These are phyloP conservation scores for Torulaspora globosa DNA, from an alignment of 1,139 yeast species.

Conservation along the genomic window DNA sequence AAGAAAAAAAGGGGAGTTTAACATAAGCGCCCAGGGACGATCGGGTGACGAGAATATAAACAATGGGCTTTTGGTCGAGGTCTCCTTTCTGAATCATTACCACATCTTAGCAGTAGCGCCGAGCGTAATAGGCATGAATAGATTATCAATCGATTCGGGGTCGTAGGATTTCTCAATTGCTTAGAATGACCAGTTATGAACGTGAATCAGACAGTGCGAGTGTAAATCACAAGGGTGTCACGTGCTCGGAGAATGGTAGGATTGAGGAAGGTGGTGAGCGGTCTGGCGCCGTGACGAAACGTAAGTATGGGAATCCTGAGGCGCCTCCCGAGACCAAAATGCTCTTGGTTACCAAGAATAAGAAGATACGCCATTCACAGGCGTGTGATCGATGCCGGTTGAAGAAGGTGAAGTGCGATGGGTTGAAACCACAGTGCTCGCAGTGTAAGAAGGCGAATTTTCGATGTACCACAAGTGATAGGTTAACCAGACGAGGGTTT, in stretches of 20 bases:
- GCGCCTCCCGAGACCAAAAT: conserved; percentile 13
- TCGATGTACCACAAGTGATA: conserved; percentile 68
- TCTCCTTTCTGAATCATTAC: no score
- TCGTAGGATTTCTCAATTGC: not conserved
- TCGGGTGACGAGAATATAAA: not conserved
- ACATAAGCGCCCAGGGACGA: not conserved
- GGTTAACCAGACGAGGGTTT: conserved; percentile 65
- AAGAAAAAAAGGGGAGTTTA: not conserved
- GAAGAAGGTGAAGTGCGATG: conserved; percentile 74
- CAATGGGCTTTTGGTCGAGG: not conserved
- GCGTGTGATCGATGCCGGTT: conserved; percentile 79
- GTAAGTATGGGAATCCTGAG: conserved; percentile 23
- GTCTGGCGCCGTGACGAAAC: conserved; percentile 10
- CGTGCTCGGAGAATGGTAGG: not conserved
- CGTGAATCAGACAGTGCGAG: not conserved
- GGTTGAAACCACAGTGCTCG: conserved; percentile 59
- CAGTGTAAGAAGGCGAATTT: conserved; percentile 62
- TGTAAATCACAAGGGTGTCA: not conserved
- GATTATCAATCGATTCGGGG: no score
- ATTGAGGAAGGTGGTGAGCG: not conserved
- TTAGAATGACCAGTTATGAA: conserved; percentile 3
- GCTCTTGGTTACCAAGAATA: conserved; percentile 14
- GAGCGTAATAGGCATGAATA: no score
- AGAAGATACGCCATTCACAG: conserved; percentile 53
- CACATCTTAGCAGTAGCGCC: no score